These are phyloP conservation scores for Aegle marmelos DNA, from an alignment of 345 rosid species.

Conservation along the genomic window DNA sequence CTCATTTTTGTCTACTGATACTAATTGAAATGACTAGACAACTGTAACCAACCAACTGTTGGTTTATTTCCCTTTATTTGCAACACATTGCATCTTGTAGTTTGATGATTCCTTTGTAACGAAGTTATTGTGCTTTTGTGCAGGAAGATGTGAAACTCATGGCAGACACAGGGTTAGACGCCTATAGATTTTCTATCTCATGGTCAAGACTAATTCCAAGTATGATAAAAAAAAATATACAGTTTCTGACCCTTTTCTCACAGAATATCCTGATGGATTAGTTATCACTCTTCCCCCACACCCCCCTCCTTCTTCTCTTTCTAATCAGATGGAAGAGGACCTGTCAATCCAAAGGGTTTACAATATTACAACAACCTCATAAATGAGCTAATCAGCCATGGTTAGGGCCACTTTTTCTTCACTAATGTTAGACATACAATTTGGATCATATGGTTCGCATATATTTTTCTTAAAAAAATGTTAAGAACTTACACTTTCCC, in stretches of 20 bases:
- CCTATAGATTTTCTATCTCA: constrained; percentile 76
- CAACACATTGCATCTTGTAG: background rate
- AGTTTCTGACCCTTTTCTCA: background rate
- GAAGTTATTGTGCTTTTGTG: constrained; percentile 1
- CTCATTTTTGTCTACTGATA: background rate
- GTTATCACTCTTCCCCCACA: background rate
- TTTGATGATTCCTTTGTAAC: background rate
- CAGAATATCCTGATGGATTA: no score
- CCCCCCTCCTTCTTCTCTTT: background rate
- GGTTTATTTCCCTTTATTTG: background rate
- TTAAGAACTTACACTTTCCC: background rate
- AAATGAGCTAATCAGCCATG: constrained; percentile 44
- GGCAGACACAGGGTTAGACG: constrained; percentile 57
- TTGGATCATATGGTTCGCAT: background rate
- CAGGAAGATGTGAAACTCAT: constrained; percentile 84
- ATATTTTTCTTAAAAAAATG: background rate
- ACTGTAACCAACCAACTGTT: background rate
- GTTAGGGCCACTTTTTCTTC: constrained; percentile 21
- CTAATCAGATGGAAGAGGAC: constrained; percentile 55
- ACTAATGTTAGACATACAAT: background rate
- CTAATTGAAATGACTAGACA: no score
- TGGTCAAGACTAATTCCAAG: constrained; percentile 82
- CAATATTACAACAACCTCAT: constrained; percentile 57
- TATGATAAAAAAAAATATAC: constrained; percentile 12
- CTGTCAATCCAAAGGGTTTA: constrained; percentile 54